phyloP scores from a whole-genome alignment of 306 rosid species.

The Citrullus mucosospermus region DNA sequence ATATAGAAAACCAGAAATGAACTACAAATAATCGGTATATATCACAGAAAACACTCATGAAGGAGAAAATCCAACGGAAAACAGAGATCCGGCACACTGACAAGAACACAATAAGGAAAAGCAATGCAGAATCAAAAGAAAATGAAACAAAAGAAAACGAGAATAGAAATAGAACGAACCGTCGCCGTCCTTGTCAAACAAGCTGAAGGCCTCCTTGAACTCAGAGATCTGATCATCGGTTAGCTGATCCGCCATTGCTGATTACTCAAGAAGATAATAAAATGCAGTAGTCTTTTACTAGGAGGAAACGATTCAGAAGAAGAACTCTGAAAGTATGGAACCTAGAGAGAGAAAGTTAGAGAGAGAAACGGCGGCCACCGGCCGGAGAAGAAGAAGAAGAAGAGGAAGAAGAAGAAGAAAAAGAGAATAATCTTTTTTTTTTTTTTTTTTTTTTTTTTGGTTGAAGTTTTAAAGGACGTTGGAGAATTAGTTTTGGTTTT shows the following conservation, averaged over 20 bases:
- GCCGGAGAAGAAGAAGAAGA: neutral
- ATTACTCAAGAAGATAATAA: neutral
- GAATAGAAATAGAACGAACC: conserved; percentile 5
- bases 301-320: neutral
- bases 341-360: neutral
- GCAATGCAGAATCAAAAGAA: neutral
- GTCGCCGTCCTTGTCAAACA: conserved; percentile 22
- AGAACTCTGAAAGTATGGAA: neutral
- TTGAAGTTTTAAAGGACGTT: neutral
- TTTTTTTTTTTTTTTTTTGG: no score
- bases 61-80: neutral
- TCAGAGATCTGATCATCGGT: conserved; percentile 22
- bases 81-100: neutral
- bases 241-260: conserved; percentile 17
- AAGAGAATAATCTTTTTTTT: no score
- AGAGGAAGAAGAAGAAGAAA: neutral
- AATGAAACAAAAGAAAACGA: neutral
- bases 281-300: neutral
- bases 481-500: neutral
- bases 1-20: neutral
- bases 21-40: neutral
- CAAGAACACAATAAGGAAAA: neutral
- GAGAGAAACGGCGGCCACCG: neutral
- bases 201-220: conserved; percentile 23
- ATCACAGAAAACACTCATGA: neutral